Conservation (phyloP, 164 flowering plant species). For the Dillenia turbinata region DNA sequence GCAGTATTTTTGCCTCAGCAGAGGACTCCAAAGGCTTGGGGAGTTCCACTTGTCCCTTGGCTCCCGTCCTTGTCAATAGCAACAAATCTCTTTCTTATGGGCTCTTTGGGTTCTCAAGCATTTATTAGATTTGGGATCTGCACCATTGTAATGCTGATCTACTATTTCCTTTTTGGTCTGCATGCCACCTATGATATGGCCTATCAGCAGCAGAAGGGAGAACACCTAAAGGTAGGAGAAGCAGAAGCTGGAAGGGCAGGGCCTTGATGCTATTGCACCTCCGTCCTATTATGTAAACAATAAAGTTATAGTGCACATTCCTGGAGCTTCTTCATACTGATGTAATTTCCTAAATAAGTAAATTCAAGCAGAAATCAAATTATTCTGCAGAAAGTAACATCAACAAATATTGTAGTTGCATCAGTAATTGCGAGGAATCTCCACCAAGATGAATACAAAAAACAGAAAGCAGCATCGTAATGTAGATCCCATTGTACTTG, state of each 20-base stretch:
- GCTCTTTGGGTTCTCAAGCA: constrained; percentile 37
- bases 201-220: constrained; percentile 22
- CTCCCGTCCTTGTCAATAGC: constrained; percentile 57
- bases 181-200: constrained; percentile 68
- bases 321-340: not conserved
- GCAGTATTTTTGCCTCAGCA: constrained; percentile 32
- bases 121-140: constrained; percentile 54
- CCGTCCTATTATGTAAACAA: not conserved
- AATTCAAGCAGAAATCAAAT: not conserved
- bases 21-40: constrained; percentile 54
- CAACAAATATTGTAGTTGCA: too few species aligned
- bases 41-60: constrained; percentile 74
- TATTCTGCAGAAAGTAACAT: too few species aligned
- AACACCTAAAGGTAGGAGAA: constrained; percentile 6
- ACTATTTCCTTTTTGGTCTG: constrained; percentile 53
- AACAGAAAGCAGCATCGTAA: too few species aligned
- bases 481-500: too few species aligned
- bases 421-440: too few species aligned
- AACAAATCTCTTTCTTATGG: constrained; percentile 54
- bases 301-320: not conserved
- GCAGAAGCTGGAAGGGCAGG: constrained; percentile 2
- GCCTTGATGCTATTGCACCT: constrained; percentile 3
- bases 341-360: not conserved
- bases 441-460: too few species aligned
- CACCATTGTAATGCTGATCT: constrained; percentile 43